phyloP scores from a whole-genome alignment of 2,329 filamentous ascomycete genomes.

The Aaosphaeria pasadenensis region DNA sequence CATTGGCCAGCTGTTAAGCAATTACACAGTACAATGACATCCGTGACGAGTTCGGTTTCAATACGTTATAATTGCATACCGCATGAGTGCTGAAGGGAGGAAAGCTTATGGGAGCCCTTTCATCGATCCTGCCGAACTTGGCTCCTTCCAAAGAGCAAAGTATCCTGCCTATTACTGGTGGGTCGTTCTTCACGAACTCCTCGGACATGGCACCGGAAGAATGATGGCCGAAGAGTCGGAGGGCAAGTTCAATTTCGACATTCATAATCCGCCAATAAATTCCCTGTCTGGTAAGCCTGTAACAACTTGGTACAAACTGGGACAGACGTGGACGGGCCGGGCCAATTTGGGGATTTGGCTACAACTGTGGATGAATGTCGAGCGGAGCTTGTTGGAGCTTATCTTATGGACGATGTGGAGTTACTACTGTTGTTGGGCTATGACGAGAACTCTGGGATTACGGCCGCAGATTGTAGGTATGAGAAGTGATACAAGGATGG shows the following conservation, averaged over 20 bases:
- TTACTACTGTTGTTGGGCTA: constrained; percentile 10
- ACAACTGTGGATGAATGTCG: constrained; percentile 9
- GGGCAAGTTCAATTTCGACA: constrained; percentile 9
- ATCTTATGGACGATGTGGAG: constrained; percentile 7
- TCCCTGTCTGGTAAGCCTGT: constrained; percentile 5
- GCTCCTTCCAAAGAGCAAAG: constrained; percentile 7
- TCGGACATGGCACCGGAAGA: constrained; percentile 12
- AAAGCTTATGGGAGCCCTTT: constrained; percentile 1
- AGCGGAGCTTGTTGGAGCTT: constrained; percentile 3
- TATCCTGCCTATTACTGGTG: constrained; percentile 4
- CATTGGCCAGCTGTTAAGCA: not conserved
- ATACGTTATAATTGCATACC: constrained; percentile 78
- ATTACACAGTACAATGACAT: constrained; percentile 61
- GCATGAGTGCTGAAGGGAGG: constrained; percentile 66
- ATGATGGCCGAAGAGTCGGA: constrained; percentile 4
- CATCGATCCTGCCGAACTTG: constrained; percentile 6
- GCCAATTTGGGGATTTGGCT: constrained; percentile 8
- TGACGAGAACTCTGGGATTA: constrained; percentile 6
- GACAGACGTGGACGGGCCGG: constrained; percentile 8
- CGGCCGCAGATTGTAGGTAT: constrained; percentile 7
- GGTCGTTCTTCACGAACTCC: constrained; percentile 9
- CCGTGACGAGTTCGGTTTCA: constrained; percentile 69
- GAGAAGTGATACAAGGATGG: not conserved
- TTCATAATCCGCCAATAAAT: constrained; percentile 6
- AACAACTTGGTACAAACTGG: constrained; percentile 6